Percentiles rank a stretch among this genome's conserved stretches.
These are phyloP conservation scores for Backusella circina DNA, from an alignment of 192 early-diverging fungal species.

Conservation along the genomic window DNA sequence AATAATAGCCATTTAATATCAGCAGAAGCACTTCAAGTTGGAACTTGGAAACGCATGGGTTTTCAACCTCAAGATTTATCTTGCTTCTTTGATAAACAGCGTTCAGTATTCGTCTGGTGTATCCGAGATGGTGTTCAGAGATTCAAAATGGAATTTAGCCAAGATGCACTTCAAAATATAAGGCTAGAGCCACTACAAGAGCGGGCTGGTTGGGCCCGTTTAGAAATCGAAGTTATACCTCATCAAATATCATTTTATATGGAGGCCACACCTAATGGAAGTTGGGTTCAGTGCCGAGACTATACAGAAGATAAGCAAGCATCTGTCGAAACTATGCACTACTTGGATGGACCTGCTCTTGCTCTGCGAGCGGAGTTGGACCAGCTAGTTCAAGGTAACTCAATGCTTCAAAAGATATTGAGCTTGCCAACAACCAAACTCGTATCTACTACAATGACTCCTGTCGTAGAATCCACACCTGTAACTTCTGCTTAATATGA, in stretches of 20 bases:
- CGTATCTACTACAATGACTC: neutral
- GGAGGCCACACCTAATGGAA: constrained; percentile 19
- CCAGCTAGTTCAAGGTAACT: neutral
- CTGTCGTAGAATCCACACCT: neutral
- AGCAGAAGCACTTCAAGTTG: constrained; percentile 55
- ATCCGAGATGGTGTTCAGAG: constrained; percentile 52
- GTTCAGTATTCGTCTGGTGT: constrained; percentile 51
- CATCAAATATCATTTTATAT: constrained; percentile 46
- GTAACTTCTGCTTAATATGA: neutral
- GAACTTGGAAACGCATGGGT: constrained; percentile 61
- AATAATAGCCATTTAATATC: constrained; percentile 22
- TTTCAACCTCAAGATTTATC: constrained; percentile 46
- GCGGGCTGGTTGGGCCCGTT: constrained; percentile 30
- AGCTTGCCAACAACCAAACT: neutral
- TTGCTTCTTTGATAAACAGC: constrained; percentile 49
- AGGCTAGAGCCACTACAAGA: constrained; percentile 30
- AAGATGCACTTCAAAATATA: constrained; percentile 53
- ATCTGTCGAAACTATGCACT: constrained; percentile 38
- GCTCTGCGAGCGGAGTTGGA: constrained; percentile 16
- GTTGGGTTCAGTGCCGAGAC: constrained; percentile 59
- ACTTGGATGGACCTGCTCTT: constrained; percentile 40
- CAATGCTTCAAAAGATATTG: neutral
- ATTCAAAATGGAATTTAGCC: constrained; percentile 35
- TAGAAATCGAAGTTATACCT: constrained; percentile 12
- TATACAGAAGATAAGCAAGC: constrained; percentile 63